Base-by-base conservation (phyloP, 1,139 yeast genomes). In the Suhomyces anneliseae region DNA sequence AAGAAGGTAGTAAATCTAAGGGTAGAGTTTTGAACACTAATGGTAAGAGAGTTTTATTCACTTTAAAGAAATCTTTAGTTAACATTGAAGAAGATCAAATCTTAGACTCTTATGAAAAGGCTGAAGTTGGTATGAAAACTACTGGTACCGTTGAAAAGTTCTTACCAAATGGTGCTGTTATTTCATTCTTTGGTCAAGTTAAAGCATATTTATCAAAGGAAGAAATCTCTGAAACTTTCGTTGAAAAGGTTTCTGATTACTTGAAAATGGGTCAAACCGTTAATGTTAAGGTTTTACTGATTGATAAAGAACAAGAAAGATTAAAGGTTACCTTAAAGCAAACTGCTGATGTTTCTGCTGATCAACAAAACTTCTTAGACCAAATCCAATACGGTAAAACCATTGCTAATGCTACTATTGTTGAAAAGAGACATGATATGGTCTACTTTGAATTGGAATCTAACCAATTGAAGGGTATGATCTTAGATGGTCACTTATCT, bases 151-250 rank as follows among this genome's bases (percentile, higher is more conserved):
- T 95, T 40, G 85, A 85, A 52, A 76, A 80, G 42, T 79, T 92
- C 58, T 82, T 82, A 48, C 85, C 85, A 51, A 75, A 78, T 50
- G 99, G 99, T 57, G 96, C 87, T 39, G 72, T 90, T 44, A 84
- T 93, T 5, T 81, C 90, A 27, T 90, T 93, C 60, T 90, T 90
- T 62, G 95, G 95, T 48, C 76, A 78, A 45, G 69, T 88, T 39
- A 79, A 78, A 56, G 99, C 93, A 0, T 92, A 82, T 62, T 73
- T 93, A 53, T 98, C 98, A 36, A 82, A 85, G 54, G 75, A 84
- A 47, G 98, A 93, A 69, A 88, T 93, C 57, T 87, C 96, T 45
- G 98, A 93, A 67, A 85, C 96, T 2, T 88, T 81, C 62, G 93
- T 90, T 41, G 76, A 76, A 48, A 82, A 82, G 46, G 90, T 96